Conservation (phyloP, 1,284 basidiomycete species). For the Puccinia horiana region DNA sequence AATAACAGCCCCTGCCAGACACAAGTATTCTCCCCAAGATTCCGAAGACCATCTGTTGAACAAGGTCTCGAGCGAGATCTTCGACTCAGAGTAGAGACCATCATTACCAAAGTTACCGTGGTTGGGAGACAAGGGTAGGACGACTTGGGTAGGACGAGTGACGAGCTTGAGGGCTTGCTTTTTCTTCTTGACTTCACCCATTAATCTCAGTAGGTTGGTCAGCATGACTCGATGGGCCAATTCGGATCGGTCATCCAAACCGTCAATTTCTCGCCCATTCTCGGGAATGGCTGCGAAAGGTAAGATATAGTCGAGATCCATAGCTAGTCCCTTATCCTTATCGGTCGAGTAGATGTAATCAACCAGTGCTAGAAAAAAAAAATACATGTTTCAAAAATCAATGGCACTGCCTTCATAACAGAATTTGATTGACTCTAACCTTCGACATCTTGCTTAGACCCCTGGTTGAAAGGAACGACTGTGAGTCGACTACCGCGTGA, state of each 20-base stretch:
- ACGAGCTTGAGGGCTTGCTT: slow-evolving; percentile 94
- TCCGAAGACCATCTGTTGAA: slow-evolving; percentile 98
- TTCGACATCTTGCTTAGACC: slow-evolving; percentile 95
- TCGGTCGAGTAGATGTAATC: slow-evolving; percentile 93
- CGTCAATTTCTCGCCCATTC: slow-evolving; percentile 96
- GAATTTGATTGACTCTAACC: slow-evolving; percentile 20
- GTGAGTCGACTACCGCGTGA: slow-evolving; percentile 92
- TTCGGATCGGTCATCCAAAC: slow-evolving; percentile 94
- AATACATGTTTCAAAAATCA: not conserved
- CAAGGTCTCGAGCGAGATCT: slow-evolving; percentile 94
- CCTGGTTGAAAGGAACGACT: slow-evolving; percentile 98
- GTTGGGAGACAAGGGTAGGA: slow-evolving; percentile 94
- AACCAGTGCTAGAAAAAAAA: slow-evolving; percentile 67
- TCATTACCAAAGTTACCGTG: slow-evolving; percentile 97
- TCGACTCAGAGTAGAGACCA: slow-evolving; percentile 96
- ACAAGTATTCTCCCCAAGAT: slow-evolving; percentile 98
- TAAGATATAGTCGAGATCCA: slow-evolving; percentile 96
- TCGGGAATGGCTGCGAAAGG: slow-evolving; percentile 98
- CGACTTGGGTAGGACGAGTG: slow-evolving; percentile 95
- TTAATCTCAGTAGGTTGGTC: slow-evolving; percentile 84
- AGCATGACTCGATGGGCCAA: slow-evolving; percentile 94
- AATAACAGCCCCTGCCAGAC: slow-evolving; percentile 95
- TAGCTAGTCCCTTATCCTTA: slow-evolving; percentile 65
- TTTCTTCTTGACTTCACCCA: slow-evolving; percentile 95
- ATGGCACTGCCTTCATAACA: not conserved